phyloP scores from a whole-genome alignment of 2,329 filamentous ascomycete genomes.

The Colletotrichum coccodes region DNA sequence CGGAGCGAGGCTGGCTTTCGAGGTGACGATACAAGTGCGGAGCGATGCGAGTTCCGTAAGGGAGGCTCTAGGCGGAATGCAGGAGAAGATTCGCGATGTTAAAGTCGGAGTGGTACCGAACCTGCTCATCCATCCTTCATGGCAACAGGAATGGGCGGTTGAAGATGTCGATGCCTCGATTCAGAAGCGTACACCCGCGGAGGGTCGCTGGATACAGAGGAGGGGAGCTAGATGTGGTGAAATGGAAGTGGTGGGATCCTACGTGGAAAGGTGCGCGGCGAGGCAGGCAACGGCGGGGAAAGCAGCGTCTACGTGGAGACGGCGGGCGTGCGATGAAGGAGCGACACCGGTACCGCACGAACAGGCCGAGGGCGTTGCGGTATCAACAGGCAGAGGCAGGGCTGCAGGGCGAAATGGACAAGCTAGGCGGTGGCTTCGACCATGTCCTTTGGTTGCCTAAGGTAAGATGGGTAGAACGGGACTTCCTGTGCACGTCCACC shows the following conservation, averaged over 20 bases:
- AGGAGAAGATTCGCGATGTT: constrained; percentile 18
- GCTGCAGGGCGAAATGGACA: constrained; percentile 12
- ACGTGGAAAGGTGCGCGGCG: not conserved
- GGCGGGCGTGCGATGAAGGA: not conserved
- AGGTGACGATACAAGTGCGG: not conserved
- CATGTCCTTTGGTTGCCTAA: constrained; percentile 27
- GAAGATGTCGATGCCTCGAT: constrained; percentile 5
- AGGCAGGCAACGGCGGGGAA: constrained; percentile 20
- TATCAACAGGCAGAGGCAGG: not conserved
- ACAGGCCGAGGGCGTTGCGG: not conserved
- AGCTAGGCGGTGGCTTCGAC: constrained; percentile 29
- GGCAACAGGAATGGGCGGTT: not conserved
- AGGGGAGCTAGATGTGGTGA: constrained; percentile 2
- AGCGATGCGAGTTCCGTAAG: not conserved
- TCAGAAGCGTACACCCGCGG: not conserved
- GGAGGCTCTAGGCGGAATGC: constrained; percentile 9
- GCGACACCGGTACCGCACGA: constrained; percentile 3
- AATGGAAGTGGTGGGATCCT: not conserved
- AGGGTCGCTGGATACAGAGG: not conserved
- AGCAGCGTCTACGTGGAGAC: constrained; percentile 18
- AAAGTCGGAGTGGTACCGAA: constrained; percentile 27
- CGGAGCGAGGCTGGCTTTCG: not conserved
- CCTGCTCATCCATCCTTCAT: constrained; percentile 35
- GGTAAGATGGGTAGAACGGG: not conserved
- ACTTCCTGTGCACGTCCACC: constrained; percentile 1